Base-by-base conservation (phyloP, 768 basidiomycete genomes). In the Hydnomerulius pinastri region DNA sequence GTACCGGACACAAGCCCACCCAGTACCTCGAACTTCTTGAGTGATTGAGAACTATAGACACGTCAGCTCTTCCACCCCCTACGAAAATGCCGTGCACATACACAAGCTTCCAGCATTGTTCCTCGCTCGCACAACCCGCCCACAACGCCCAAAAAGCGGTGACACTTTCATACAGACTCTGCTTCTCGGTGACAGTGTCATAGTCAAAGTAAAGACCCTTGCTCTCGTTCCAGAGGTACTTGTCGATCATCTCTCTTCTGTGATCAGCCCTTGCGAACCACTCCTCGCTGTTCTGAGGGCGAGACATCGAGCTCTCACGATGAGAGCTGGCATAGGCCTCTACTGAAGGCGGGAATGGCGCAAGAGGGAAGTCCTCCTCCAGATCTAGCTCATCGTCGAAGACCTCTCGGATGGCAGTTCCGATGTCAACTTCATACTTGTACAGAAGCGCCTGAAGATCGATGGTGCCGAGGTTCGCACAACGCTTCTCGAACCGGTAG, bases 381-480 rank as follows among this genome's bases (percentile, higher is more conserved):
- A 99, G 70, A 45, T 95, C 90, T 45, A 99, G 75, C 67, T 90
- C 83, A 65, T 95, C 94, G 60, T 90, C 90, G 60, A 98, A 98
- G 52, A 97, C 86, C 66, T 97, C 93, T 50, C 87, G 83, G 64
- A 99, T 98, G 21, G 94, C 93, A 9, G 92, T 95, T n/a, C 92
- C 97, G 53, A 99, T 98, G 65, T 99, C 96, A 52, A 93, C 81
- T 69, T 99, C 96, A 60, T 98, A 98, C 78, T 99, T 99, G 83
- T 96, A 99, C 39, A 99, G 75, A 64, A 99, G 76, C 41, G 94
- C 83, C 73, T 98, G 95, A 57, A 99, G 74, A 67, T 99, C 96
- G 65, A 98, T 90, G 7, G 96, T 99, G 5, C 87, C 96, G 35
- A 99, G 83, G 72, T 98, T 96, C 17, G 94, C 96, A 63, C 94